Evolutionary conservation across 2,329 filamentous ascomycete genomes (phyloP), one percentile per base, ranked within the genome.

Genomic region (Colletotrichum trifolii): DNA sequence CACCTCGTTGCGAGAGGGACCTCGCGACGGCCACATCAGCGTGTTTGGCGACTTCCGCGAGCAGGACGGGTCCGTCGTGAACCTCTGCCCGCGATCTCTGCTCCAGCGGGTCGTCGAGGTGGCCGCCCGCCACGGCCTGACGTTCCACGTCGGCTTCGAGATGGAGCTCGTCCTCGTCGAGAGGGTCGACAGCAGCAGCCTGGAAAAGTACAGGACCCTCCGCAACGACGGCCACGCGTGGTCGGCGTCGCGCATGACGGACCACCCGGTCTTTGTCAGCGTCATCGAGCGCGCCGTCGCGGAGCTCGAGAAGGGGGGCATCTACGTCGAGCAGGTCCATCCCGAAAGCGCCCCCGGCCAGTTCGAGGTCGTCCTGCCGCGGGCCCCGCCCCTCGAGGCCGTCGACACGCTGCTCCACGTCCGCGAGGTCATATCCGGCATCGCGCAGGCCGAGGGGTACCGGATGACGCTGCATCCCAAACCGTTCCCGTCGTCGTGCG

Each of bases 151-250:
- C 13, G 93, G 93, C 0, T 96, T 96, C 69, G 93, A 97, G 75
- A 87, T 96, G 45, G 93, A 96, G 75, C 86, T 96, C 9, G 83
- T 92, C 1, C 89, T 96, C 68, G 80, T 95, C 68, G 82, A 83
- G 45, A 82, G 83, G 17, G 70, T 76, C 34, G 68, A 75, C 13
- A 69, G 68, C 6, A 66, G 68, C 6, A 66, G 69, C 1, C 69
- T 73, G 9, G 74, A 76, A 4, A 71, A 74, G n/a, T 80, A 77
- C 45, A 75, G 77, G 8, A 72, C 77, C 1, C 81, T 90, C 0
- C 73, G 83, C n/a, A 85, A 84, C 8, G 82, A 83, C 49, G 88
- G 87, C 1, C 91, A 95, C 71, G 88, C 89, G 1, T 95, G 91
- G 91, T 89, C 87, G 0, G 85, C 87, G 15, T 83, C 90, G 47